A percentile compares a stretch with the other conserved stretches of the same genome.
phyloP scores from a whole-genome alignment of 805 yeast species.

The Cyberlindnera mycetangii region DNA sequence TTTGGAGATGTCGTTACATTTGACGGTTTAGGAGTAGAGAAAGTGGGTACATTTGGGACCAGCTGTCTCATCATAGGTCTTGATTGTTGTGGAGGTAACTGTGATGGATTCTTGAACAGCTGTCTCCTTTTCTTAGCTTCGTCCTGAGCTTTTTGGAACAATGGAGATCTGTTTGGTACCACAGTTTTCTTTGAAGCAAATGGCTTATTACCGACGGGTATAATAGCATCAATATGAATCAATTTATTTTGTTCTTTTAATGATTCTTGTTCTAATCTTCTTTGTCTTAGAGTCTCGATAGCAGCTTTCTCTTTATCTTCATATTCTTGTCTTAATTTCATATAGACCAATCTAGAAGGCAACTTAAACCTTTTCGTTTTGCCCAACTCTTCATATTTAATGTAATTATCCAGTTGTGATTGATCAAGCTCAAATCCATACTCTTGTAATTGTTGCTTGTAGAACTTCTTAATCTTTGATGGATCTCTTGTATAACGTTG shows the following conservation, averaged over 20 bases:
- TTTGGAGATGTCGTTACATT: neutral
- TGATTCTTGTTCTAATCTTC: conserved; percentile 28
- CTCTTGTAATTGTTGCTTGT: conserved; percentile 20
- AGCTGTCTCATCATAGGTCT: neutral
- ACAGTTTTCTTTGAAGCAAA: neutral
- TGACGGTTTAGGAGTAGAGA: no score
- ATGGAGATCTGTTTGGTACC: conserved; percentile 18
- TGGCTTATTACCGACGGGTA: conserved; percentile 12
- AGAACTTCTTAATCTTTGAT: conserved; percentile 20
- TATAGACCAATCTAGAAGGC: conserved; percentile 35
- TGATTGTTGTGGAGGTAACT: conserved; percentile 6
- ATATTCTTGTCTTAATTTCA: conserved; percentile 33
- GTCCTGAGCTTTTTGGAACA: conserved; percentile 25
- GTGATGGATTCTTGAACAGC: conserved; percentile 22
- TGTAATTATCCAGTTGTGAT: conserved; percentile 19
- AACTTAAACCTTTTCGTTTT: conserved; percentile 29
- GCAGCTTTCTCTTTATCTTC: conserved; percentile 33
- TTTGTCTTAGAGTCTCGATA: conserved; percentile 33
- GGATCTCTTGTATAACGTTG: conserved; percentile 29
- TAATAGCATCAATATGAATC: conserved; percentile 24
- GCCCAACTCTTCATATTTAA: conserved; percentile 10
- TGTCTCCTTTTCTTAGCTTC: conserved; percentile 21
- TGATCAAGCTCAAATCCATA: conserved; percentile 9
- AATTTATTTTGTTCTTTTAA: conserved; percentile 33
- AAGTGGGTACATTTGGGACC: neutral